Conservation (phyloP, 1,139 yeast genomes). For the Hansenula lynferdii region DNA sequence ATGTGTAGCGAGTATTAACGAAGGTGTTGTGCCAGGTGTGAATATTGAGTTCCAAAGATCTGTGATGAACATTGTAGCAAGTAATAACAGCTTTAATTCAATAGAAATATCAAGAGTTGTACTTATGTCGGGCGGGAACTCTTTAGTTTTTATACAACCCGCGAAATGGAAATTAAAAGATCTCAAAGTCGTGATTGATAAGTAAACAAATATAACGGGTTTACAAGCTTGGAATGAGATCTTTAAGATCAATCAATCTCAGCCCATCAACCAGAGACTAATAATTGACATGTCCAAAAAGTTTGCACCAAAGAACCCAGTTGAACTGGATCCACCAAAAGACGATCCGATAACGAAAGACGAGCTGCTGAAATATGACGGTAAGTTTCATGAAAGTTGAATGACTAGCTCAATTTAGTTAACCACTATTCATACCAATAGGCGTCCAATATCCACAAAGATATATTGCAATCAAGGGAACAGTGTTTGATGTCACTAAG, state of each 20-base stretch:
- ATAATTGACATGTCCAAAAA: constrained; percentile 16
- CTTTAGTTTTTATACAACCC: no score
- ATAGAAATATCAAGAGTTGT: no score
- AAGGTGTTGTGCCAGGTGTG: constrained; percentile 94
- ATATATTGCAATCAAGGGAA: constrained; percentile 72
- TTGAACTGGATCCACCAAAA: constrained; percentile 44
- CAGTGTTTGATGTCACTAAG: constrained; percentile 68
- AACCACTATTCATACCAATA: constrained; percentile 7
- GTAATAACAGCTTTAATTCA: no score
- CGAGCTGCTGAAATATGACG: constrained; percentile 41
- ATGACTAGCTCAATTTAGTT: constrained; percentile 2
- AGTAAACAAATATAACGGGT: no score
- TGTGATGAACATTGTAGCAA: no score
- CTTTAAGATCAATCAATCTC: no score
- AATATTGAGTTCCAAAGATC: constrained; percentile 89
- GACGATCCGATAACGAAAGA: constrained; percentile 34
- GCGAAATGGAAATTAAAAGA: no score
- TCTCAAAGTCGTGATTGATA: no score
- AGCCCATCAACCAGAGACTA: no score
- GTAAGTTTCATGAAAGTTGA: no score
- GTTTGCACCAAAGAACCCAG: constrained; percentile 47
- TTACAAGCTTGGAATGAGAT: no score
- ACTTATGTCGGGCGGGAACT: no score
- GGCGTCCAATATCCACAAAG: constrained; percentile 40
- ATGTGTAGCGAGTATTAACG: constrained; percentile 77